Evolutionary conservation across 225 moss, liverwort and hornwort genomes (phyloP).

Genomic region (Marchantia paleacea): DNA sequence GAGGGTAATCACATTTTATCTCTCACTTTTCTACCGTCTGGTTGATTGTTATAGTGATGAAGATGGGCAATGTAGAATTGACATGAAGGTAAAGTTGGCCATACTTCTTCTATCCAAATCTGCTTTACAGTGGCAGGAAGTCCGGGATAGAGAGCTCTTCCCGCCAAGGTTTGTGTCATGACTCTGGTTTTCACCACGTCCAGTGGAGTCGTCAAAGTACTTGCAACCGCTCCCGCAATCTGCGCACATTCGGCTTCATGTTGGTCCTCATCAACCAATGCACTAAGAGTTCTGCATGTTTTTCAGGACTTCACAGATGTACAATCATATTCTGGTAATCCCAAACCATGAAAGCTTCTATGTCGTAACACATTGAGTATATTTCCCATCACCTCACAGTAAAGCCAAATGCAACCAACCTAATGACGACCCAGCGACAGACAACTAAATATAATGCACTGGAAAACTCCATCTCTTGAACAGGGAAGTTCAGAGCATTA

Average conservation of each 20-base stretch:
- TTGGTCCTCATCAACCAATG: no score
- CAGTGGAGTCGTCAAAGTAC: conserved; percentile 63
- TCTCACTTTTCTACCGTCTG: no score
- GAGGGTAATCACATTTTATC: no score
- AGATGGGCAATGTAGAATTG: not conserved
- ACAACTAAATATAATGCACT: not conserved
- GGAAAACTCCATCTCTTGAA: not conserved
- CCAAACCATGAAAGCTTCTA: not conserved
- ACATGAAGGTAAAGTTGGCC: not conserved
- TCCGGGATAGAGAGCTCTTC: conserved; percentile 34
- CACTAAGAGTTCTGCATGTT: no score
- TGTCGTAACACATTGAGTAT: no score
- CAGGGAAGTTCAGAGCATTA: no score
- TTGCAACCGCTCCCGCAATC: conserved; percentile 73
- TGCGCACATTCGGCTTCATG: conserved; percentile 15
- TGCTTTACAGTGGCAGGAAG: conserved; percentile 45
- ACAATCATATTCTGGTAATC: not conserved
- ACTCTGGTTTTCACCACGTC: conserved; percentile 74
- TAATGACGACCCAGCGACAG: not conserved
- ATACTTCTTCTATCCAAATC: conserved; percentile 64
- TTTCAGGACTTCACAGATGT: not conserved
- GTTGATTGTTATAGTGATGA: no score
- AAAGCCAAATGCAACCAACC: no score
- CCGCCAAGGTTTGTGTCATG: conserved; percentile 55
- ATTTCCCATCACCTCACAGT: no score